A percentile compares a stretch with the other conserved stretches of the same genome.
phyloP scores from a whole-genome alignment of 2,329 filamentous ascomycete species.

The Epichloe coenophiala region DNA sequence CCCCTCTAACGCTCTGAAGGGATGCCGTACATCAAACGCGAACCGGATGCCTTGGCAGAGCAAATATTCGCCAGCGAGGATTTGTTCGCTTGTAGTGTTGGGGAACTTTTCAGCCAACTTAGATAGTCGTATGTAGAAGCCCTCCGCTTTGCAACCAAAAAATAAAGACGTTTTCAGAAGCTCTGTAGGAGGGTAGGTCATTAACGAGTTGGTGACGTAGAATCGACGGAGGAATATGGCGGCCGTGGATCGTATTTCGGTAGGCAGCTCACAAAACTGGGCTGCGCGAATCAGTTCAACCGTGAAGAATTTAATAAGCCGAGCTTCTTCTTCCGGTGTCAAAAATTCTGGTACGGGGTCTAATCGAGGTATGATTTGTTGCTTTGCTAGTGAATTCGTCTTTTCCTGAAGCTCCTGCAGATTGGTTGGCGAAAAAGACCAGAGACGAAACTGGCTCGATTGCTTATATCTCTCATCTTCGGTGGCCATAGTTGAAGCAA shows the following conservation, averaged over 20 bases:
- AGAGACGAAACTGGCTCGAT: constrained; percentile 81
- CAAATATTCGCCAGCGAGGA: constrained; percentile 84
- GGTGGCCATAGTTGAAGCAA: constrained; percentile 42
- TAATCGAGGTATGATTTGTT: constrained; percentile 45
- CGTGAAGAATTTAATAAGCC: constrained; percentile 67
- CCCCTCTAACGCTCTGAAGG: constrained; percentile 76
- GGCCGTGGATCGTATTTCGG: constrained; percentile 49
- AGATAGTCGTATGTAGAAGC: constrained; percentile 53
- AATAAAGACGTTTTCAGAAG: constrained; percentile 85
- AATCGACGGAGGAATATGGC: constrained; percentile 87
- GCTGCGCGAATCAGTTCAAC: constrained; percentile 44
- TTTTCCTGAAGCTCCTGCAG: constrained; percentile 59
- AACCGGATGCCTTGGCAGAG: constrained; percentile 87
- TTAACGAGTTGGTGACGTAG: constrained; percentile 88
- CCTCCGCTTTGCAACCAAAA: constrained; percentile 87
- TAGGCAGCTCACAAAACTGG: constrained; percentile 37
- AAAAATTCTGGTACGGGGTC: constrained; percentile 59
- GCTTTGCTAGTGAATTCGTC: constrained; percentile 62
- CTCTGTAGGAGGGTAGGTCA: constrained; percentile 87
- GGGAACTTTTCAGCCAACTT: constrained; percentile 58
- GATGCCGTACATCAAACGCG: constrained; percentile 85
- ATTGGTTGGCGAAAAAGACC: constrained; percentile 73
- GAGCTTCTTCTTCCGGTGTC: constrained; percentile 69
- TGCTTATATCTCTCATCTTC: constrained; percentile 87
- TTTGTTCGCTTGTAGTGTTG: constrained; percentile 61